Conservation (phyloP, 805 yeast genomes). For the Cyberlindnera amylophila region DNA sequence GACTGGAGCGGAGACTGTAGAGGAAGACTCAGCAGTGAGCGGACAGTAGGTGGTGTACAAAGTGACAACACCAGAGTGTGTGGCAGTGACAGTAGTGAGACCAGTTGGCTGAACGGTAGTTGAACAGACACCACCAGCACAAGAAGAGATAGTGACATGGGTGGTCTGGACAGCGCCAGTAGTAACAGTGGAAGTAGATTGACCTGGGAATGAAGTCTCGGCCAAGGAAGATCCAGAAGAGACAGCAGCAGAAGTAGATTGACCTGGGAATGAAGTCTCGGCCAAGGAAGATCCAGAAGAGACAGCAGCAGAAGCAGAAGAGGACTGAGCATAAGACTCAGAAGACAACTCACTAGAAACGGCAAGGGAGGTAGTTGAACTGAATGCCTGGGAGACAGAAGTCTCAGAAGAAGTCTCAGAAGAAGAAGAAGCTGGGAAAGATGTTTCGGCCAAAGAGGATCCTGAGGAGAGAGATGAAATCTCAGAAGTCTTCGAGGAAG, state of each 20-base stretch:
- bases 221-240: constrained; percentile 3
- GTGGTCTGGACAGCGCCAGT: constrained; percentile 22
- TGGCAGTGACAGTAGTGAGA: constrained; percentile 24
- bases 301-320: not conserved
- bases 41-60: constrained; percentile 41
- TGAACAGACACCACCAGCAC: constrained; percentile 27
- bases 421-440: not conserved
- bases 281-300: constrained; percentile 3
- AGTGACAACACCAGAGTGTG: constrained; percentile 25
- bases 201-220: not conserved
- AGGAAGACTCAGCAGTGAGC: constrained; percentile 14
- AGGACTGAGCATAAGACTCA: not conserved
- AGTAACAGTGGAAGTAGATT: constrained; percentile 2
- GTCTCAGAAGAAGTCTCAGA: not conserved
- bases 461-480: not conserved
- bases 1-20: too few relatives aligned
- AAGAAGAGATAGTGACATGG: constrained; percentile 24
- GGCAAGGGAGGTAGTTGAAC: not conserved
- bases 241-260: not conserved
- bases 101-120: constrained; percentile 25
- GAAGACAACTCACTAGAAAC: not conserved
- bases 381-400: not conserved
- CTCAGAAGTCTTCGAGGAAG: not conserved
- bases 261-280: not conserved
- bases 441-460: not conserved